phyloP scores from a whole-genome alignment of 331 rosid species.

The Prunus yedoensis region DNA sequence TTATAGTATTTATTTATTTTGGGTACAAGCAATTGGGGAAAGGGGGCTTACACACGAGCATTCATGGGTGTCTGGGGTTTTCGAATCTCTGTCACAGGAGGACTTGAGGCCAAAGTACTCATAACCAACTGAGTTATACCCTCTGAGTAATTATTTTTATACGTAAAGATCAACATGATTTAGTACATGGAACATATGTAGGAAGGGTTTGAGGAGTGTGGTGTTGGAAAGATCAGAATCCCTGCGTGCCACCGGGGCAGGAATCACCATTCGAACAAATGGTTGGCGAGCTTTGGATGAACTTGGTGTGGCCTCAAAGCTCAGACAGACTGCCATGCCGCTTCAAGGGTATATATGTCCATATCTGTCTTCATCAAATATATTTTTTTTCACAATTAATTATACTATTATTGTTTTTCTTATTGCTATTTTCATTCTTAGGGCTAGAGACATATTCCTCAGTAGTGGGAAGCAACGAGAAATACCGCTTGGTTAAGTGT shows the following conservation, averaged over 20 bases:
- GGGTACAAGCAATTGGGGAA: too few species aligned
- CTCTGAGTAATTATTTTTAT: too few species aligned
- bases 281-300: constrained; percentile 2
- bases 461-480: constrained; percentile 22
- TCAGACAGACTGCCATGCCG: constrained; percentile 26
- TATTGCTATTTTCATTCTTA: not conserved
- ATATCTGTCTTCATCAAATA: too few species aligned
- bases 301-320: not conserved
- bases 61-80: too few species aligned
- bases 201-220: not conserved
- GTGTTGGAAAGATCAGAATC: not conserved
- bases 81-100: too few species aligned
- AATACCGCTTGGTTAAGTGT: constrained; percentile 45
- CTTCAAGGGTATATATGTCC: constrained; percentile 31
- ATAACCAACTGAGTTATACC: too few species aligned
- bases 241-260: not conserved
- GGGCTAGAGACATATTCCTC: constrained; percentile 30
- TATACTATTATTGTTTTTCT: too few species aligned
- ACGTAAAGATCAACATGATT: too few species aligned
- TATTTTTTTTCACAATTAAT: too few species aligned
- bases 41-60: too few species aligned
- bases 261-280: not conserved
- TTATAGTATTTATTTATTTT: too few species aligned
- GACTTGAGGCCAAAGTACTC: too few species aligned
- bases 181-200: not conserved